Evolutionary conservation across 768 basidiomycete species (phyloP), one percentile per base, ranked within the genome.

Genomic region (Boletus barrowsii): DNA sequence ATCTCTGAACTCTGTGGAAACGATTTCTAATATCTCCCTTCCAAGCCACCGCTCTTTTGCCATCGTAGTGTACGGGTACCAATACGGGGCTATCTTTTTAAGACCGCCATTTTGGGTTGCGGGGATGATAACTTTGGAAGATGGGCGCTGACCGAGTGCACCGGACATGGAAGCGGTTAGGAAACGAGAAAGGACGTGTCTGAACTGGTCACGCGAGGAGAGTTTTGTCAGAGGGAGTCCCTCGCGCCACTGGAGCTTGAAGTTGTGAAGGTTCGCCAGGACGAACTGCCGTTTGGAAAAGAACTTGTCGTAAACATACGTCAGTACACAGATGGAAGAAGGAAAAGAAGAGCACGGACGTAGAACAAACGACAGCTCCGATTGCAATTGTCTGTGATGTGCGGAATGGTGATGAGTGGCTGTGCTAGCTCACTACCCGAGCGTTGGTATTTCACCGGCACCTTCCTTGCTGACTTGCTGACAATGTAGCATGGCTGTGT

Each of bases 1-100:
- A 75, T 97, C 94, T 49, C 94, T 78, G 66, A 96, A 98, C 69
- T 98, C 94, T 0, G 93, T 95, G 0, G 90, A 92, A 15, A 98
- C 87, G 37, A 97, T 86, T 70, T 98, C 94, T 22, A 98, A 72
- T 36, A 97, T 78, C 68, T 93, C 88, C 44, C 94, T 77, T 33
- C 88, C 86, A 36, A 92, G 76, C 93, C 94, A 97, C 29, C 94
- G 81, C 48, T 85, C 81, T 69, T 98, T 98, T 20, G 93, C 92
- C 84, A 88, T 94, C 0, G 93, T 96, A 10, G 85, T 90, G 66
- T 94, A 91, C 3, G 93, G 89, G 68, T 91, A 89, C 91, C 93
- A 97, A 68, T 96, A 96, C 0, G 94, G 89, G 40, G 86, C 74
- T 48, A 88, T 80, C 68, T 93, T 92, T 67, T 88, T 87, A 55